Evolutionary conservation across 148 eudicot genomes (phyloP), one percentile per base, ranked within the genome.

Genomic region (Rhododendron williamsianum): DNA sequence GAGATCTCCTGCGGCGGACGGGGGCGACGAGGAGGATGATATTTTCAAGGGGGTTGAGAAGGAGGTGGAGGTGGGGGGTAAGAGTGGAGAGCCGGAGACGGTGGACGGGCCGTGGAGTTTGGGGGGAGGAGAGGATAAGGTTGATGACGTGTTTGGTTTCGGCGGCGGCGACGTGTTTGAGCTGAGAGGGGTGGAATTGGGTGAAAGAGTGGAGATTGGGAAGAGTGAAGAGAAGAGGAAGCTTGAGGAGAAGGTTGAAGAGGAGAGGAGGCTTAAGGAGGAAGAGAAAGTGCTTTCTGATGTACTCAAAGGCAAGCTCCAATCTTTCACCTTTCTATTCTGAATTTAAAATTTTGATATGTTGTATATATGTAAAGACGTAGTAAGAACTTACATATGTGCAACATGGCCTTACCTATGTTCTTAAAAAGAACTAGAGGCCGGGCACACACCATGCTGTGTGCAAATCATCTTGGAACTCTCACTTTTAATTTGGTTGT

Each of bases 241-340:
- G 73, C 93, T 95, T 46, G 90, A 91, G 84, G 81, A 86, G 78
- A 90, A 86, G 87, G 78, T 56, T 72, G 92, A 90, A 82, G 87
- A 91, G 67, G 90, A 85, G 36, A 86, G 85, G 78, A 77, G 58
- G 74, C 93, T 95, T 45, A 90, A 91, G 83, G 83, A 82, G 85
- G 97, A 95, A 82, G 94, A 91, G 89, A 89, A 91, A 80, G 85
- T 46, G 58, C 92, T 94, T 13, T 46, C 86, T 49, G 86, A 35
- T 2, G 94, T 93, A 11, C 87, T 93, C 23, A 91, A 95, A 89
- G 98, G 98, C 76, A 72, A 82, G 79, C 80, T 60, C 3, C 56
- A 21, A 0, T 21, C 15, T 43, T 49, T 78, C 49, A 30, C 78
- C 65, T 54, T 85, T 80, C 46, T 85, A 51, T 11, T 51, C 7